These are phyloP conservation scores for Saccharum hybrid DNA, from an alignment of 202 grass and related monocot genomes.

Conservation along the genomic window DNA sequence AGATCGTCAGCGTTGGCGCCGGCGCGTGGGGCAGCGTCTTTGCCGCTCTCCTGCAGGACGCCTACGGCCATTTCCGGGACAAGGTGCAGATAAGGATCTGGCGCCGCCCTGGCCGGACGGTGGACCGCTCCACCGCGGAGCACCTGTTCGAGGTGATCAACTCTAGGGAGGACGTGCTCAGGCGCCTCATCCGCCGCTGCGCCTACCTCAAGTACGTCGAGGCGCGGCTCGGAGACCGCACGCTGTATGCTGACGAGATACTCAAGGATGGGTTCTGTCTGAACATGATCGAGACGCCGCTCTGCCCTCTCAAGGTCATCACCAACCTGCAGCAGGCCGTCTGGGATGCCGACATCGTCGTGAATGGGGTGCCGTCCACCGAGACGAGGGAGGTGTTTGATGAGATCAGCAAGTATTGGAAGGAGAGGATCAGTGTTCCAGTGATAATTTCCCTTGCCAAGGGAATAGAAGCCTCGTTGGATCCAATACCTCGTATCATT, in stretches of 20 bases:
- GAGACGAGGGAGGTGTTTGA: conserved; percentile 92
- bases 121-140: conserved; percentile 72
- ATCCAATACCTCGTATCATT: conserved; percentile 77
- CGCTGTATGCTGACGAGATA: conserved; percentile 89
- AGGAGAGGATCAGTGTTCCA: conserved; percentile 87
- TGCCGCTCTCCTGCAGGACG: conserved; percentile 89
- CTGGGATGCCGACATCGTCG: conserved; percentile 96
- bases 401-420: conserved; percentile 92
- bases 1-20: conserved; percentile 93
- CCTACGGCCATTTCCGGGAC: conserved; percentile 80
- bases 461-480: conserved; percentile 81
- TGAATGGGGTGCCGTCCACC: conserved; percentile 86
- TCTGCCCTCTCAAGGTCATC: conserved; percentile 92
- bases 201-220: conserved; percentile 96
- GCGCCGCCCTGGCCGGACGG: conserved; percentile 69
- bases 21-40: conserved; percentile 98
- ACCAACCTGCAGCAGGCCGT: conserved; percentile 95
- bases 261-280: conserved; percentile 81
- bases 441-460: conserved; percentile 92
- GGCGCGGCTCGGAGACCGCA: conserved; percentile 83
- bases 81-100: conserved; percentile 97
- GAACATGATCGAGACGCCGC: conserved; percentile 94
- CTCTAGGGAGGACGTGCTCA: conserved; percentile 89
- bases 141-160: conserved; percentile 98
- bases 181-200: conserved; percentile 82